Evolutionary conservation across 805 yeast genomes (phyloP).

Genomic region (Ogataea saltuana): DNA sequence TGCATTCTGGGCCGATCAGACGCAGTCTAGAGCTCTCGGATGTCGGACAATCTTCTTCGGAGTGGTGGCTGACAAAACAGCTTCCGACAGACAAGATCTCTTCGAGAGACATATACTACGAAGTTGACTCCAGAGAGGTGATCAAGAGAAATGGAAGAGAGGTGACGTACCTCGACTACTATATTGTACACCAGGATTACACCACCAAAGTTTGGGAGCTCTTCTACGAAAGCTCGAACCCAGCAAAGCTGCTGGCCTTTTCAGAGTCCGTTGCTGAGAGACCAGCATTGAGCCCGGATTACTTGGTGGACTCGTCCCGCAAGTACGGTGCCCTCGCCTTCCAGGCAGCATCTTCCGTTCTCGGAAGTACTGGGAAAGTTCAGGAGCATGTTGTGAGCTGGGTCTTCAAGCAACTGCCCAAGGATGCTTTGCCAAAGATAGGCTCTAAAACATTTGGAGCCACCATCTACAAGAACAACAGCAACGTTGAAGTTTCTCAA

Average conservation of each 20-base stretch:
- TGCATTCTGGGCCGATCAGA: slow-evolving; percentile 11
- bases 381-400: slow-evolving; percentile 37
- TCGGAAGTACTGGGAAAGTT: slow-evolving; percentile 36
- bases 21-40: slow-evolving; percentile 20
- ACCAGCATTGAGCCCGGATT: slow-evolving; percentile 46
- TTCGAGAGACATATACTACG: slow-evolving; percentile 53
- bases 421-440: slow-evolving; percentile 41
- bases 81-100: slow-evolving; percentile 54
- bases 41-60: slow-evolving; percentile 22
- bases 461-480: slow-evolving; percentile 60
- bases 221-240: slow-evolving; percentile 54
- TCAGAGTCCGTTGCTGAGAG: slow-evolving; percentile 36
- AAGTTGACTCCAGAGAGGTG: slow-evolving; percentile 59
- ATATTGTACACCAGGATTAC: slow-evolving; percentile 70
- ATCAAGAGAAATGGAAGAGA: slow-evolving; percentile 57
- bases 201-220: slow-evolving; percentile 64
- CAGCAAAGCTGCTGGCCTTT: slow-evolving; percentile 48
- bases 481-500: slow-evolving; percentile 50
- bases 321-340: slow-evolving; percentile 54
- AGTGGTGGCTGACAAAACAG: slow-evolving; percentile 70
- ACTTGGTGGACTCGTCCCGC: slow-evolving; percentile 49
- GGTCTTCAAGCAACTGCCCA: slow-evolving; percentile 41
- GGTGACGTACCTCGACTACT: slow-evolving; percentile 59
- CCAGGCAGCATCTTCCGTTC: slow-evolving; percentile 41
- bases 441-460: slow-evolving; percentile 75